Base-by-base conservation (phyloP, 192 early-diverging fungal genomes). In the Coemansia brasiliensis region DNA sequence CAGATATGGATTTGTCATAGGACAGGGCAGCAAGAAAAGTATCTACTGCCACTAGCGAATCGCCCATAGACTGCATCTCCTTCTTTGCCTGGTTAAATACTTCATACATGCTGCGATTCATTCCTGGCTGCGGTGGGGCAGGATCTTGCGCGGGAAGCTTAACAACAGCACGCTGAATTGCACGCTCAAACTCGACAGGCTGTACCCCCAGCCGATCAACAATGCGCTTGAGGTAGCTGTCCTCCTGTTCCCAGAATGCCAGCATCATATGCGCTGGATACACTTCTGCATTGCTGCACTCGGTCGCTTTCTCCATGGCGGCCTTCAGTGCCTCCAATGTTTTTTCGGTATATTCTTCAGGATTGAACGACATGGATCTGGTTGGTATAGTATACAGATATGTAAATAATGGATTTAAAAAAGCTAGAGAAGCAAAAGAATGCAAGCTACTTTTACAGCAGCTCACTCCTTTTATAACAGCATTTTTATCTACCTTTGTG, bases 331-430 rank as follows among this genome's bases (percentile, higher is more conserved):
- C 71, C 60, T 86, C 87, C 64, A 85, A 83, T 12, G 90, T 83
- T 74, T 94, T 94, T 55, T 97, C 93, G 37, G 94, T 97, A 64
- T 92, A 94, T 49, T 88, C 71, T 41, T 87, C 86, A 2, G 83
- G 81, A 67, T 85, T 75, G 39, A 75, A 75, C 38, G 73, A 75
- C 73, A 75, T 75, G 51, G 27, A 45, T 17, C 2, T 5, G 10
- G 32, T 18, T n/a, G 40, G 40, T 42, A 42, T 42, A 42, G 40
- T 42, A 16, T n/a, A 42, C 15, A 42, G 17, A 42, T 42, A 42
- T 42, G 11, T 40, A 5, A 40, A n/a, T n/a, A n/a, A n/a, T n/a
- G n/a, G n/a, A n/a, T n/a, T 12, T 8, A n/a, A 42, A 18, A 42
- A n/a, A 18, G 15, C 40, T 42, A 18, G 17, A 18, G 40, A 4